A percentile compares a stretch with the other conserved stretches of the same genome.
phyloP scores from a whole-genome alignment of 495 filamentous ascomycete species.

The Aspergillus ostianus region DNA sequence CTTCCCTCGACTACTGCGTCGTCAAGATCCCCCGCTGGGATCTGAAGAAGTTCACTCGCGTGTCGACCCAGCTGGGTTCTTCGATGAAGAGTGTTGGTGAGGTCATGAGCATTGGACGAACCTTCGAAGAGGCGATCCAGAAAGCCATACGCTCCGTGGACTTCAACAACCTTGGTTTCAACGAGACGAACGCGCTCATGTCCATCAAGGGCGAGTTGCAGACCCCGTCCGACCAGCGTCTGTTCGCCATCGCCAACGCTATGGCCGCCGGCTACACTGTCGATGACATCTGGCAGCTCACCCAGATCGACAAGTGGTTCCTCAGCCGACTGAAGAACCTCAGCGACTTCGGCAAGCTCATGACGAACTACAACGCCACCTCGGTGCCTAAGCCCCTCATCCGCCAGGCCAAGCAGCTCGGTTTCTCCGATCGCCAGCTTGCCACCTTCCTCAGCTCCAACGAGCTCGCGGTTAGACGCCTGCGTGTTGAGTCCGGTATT shows the following conservation, averaged over 20 bases:
- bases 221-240: slow-evolving; percentile 93
- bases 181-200: slow-evolving; percentile 88
- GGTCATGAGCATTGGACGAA: slow-evolving; percentile 96
- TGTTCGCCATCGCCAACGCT: slow-evolving; percentile 97
- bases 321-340: slow-evolving; percentile 84
- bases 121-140: slow-evolving; percentile 97
- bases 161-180: slow-evolving; percentile 93
- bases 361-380: slow-evolving; percentile 68
- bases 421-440: slow-evolving; percentile 90
- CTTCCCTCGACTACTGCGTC: slow-evolving; percentile 97
- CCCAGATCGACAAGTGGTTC: slow-evolving; percentile 87
- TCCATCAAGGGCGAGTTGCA: slow-evolving; percentile 94
- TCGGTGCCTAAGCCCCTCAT: slow-evolving; percentile 65
- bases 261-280: slow-evolving; percentile 93
- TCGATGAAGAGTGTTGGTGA: slow-evolving; percentile 99
- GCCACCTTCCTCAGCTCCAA: slow-evolving; percentile 93
- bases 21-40: slow-evolving; percentile 99
- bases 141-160: slow-evolving; percentile 96
- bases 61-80: slow-evolving; percentile 90
- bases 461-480: slow-evolving; percentile 79
- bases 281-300: slow-evolving; percentile 96
- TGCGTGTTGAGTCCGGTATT: slow-evolving; percentile 81
- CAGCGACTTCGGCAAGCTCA: slow-evolving; percentile 78
- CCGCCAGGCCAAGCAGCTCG: slow-evolving; percentile 83
- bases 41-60: slow-evolving; percentile 95